Percentiles rank a stretch among this genome's conserved stretches.
These are phyloP conservation scores for Amylocarpus encephaloides DNA, from an alignment of 2,329 filamentous ascomycete species.

Conservation along the genomic window DNA sequence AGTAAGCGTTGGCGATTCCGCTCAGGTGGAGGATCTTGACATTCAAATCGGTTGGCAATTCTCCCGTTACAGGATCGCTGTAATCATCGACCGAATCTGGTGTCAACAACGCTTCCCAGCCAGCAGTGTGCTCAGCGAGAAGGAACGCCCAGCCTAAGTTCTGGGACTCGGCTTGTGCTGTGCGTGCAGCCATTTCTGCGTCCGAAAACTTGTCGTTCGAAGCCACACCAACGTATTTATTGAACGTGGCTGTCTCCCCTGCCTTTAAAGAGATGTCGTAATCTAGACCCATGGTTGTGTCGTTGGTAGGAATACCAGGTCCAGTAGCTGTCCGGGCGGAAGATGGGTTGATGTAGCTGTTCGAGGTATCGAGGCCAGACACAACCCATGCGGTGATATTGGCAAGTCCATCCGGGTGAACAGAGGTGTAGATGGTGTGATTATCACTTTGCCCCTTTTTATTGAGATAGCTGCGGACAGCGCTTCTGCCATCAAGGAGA, in stretches of 20 bases:
- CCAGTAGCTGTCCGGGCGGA: conserved; percentile 22
- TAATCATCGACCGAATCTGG: conserved; percentile 58
- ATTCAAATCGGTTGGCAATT: conserved; percentile 52
- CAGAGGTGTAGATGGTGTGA: conserved; percentile 55
- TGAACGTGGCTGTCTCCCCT: conserved; percentile 48
- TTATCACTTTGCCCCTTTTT: conserved; percentile 48
- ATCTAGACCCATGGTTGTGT: conserved; percentile 59
- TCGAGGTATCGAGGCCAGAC: conserved; percentile 39
- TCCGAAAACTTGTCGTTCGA: conserved; percentile 61
- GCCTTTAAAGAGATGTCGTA: conserved; percentile 46
- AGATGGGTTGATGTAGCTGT: conserved; percentile 33
- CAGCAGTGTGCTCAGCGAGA: conserved; percentile 48
- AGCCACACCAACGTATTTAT: conserved; percentile 63
- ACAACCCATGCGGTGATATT: conserved; percentile 58
- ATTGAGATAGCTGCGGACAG: conserved; percentile 56
- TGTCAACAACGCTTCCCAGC: conserved; percentile 58
- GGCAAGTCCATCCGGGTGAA: conserved; percentile 53
- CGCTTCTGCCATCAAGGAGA: conserved; percentile 60
- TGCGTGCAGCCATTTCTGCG: conserved; percentile 47
- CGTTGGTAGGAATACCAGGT: conserved; percentile 48
- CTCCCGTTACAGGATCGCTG: conserved; percentile 47
- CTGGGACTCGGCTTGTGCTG: conserved; percentile 46
- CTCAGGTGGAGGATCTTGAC: conserved; percentile 47
- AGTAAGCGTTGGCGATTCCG: conserved; percentile 48
- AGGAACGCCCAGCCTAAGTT: conserved; percentile 49